These are phyloP conservation scores for Penicillium sp. DNA, from an alignment of 2,329 filamentous ascomycete genomes.

Conservation along the genomic window DNA sequence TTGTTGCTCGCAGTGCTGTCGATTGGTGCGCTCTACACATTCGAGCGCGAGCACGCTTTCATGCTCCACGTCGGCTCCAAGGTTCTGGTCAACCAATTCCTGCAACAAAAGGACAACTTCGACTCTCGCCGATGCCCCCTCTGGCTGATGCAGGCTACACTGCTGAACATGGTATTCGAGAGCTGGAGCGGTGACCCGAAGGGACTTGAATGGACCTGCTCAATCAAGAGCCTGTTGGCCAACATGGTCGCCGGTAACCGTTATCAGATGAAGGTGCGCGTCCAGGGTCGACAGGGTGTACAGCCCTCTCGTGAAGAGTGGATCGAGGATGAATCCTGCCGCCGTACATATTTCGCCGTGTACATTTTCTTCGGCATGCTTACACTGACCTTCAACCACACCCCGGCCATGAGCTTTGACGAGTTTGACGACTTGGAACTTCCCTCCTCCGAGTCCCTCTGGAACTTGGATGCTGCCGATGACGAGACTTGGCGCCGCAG, in stretches of 20 bases:
- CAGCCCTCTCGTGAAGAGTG: conserved; percentile 82
- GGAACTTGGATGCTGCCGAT: conserved; percentile 81
- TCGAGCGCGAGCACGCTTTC: conserved; percentile 95
- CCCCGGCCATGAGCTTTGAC: conserved; percentile 95
- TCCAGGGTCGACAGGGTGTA: conserved; percentile 77
- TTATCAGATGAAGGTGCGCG: conserved; percentile 91
- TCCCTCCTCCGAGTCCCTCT: conserved; percentile 89
- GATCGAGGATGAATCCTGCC: conserved; percentile 95
- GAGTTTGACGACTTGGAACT: conserved; percentile 93
- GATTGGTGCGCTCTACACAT: conserved; percentile 93
- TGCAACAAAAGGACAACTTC: conserved; percentile 98
- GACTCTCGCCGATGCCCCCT: conserved; percentile 95
- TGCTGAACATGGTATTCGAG: conserved; percentile 98
- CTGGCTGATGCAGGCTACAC: conserved; percentile 96
- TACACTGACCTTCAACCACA: conserved; percentile 96
- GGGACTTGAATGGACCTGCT: conserved; percentile 97
- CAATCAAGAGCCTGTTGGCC: conserved; percentile 94
- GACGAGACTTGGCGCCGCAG: conserved; percentile 83
- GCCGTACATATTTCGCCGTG: conserved; percentile 95
- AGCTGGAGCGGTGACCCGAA: conserved; percentile 99
- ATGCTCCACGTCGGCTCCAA: conserved; percentile 97
- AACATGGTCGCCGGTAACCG: conserved; percentile 99
- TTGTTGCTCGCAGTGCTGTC: conserved; percentile 87
- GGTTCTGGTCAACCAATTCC: conserved; percentile 92
- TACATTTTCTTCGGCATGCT: conserved; percentile 98